Evolutionary conservation across 331 rosid genomes (phyloP), one percentile per base, ranked within the genome.

Genomic region (Prunus yedoensis): DNA sequence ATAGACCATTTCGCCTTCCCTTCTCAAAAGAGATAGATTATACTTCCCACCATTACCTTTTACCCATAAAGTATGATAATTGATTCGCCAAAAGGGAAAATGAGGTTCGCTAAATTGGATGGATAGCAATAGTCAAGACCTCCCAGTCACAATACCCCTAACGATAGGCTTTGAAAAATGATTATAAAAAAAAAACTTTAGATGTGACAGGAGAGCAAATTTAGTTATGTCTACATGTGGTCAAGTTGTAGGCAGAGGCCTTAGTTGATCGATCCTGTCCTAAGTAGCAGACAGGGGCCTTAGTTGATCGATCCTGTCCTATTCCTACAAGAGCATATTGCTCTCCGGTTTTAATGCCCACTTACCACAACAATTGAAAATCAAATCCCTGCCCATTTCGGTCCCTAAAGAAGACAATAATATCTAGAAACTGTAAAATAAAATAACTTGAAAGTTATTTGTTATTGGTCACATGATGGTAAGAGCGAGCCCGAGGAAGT

Each of bases 201-300:
- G 70, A 66, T 47, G 74, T 8, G 70, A 73, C 74, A 14, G 10
- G 59, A 11, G n/a, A 62, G 49, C 25, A 66, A 54, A 65, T n/a
- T 28, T 10, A 65, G 56, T 70, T 45, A 51, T 2, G 9, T 27
- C 49, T 13, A 23, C 38, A 41, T 25, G 74, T 51, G 74, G 10
- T 66, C 74, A 27, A 66, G 54, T 66, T 66, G 70, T 12, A 61
- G 16, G 1, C 7, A 5, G 1, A 9, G 43, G 25, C 17, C 53
- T 38, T 8, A 4, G 52, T 71, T 17, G 11, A 47, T 54, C 1
- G 47, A 32, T 32, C 68, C 68, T 8, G 8, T 63, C 68, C 68
- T 60, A 60, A 23, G 25, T 23, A 1, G 25, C 1, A 23, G 25
- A 1, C 7, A 5, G 1, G 43, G 43, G 25, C 17, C 53, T 38